Base-by-base conservation (phyloP, 2,329 filamentous ascomycete species). In the Metarhizium brunneum region DNA sequence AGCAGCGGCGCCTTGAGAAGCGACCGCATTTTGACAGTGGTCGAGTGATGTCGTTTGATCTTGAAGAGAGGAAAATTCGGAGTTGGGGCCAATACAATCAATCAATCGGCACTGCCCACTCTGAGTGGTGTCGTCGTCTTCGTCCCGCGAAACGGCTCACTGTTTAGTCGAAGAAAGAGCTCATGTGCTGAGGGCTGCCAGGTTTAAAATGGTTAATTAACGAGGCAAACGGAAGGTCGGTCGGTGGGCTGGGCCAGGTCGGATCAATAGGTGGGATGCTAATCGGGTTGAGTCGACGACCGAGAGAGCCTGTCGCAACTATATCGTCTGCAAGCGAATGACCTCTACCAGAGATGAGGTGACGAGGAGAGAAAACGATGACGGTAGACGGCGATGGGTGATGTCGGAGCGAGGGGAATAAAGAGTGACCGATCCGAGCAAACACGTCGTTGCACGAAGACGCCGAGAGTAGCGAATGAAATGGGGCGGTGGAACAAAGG, bases 21-120 rank as follows among this genome's bases (percentile, higher is more conserved):
- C 63, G 73, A 75, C 71, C 74, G 73, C 79, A 81, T 81, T 25
- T 56, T 74, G 66, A 58, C 55, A 54, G 30, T 11, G 14, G 11
- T 5, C 14, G 38, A 13, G 14, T 11, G 13, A 11, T 16, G 38
- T 40, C 38, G 38, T 40, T 11, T 8, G 11, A 40, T 5, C 11
- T 40, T 40, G 2, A 8, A 11, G 13, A 5, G 38, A 40, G 5
- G 14, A 40, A 14, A 40, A 16, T 40, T 5, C 11, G 38, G 14
- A 4, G 38, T 5, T 40, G 38, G 4, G 5, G 13, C 32, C 32
- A 35, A 11, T 35, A 11, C 32, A 35, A 35, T 35, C 32, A 35
- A 35, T 35, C 32, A 35, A 35, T 35, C 32, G 3, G 32, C 10
- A 6, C 6, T 35, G 32, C 32, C 10, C 32, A 8, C 6, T 7